phyloP scores from a whole-genome alignment of 768 basidiomycete genomes.

The Mycena floridula region DNA sequence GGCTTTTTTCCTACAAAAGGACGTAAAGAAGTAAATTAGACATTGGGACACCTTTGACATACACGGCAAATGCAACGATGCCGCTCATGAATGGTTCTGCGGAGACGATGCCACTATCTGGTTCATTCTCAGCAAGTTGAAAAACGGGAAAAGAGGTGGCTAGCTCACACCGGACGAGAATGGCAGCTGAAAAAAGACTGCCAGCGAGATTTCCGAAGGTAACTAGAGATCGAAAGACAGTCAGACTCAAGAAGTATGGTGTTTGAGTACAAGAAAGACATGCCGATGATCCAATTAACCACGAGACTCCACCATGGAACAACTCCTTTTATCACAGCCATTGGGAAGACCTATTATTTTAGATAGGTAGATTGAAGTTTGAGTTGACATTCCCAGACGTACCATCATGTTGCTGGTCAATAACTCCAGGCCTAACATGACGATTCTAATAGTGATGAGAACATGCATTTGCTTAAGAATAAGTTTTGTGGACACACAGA shows the following conservation, averaged over 20 bases:
- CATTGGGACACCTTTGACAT: not conserved
- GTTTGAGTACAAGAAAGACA: conserved; percentile 6
- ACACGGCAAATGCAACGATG: conserved; percentile 53
- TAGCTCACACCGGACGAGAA: conserved; percentile 57
- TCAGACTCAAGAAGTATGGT: not conserved
- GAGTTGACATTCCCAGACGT: conserved; percentile 1
- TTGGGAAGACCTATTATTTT: conserved; percentile 56
- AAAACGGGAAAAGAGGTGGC: too few relatives aligned
- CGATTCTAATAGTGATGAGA: conserved; percentile 51
- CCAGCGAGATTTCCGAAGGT: conserved; percentile 65
- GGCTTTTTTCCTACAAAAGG: conserved; percentile 50
- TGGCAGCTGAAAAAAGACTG: conserved; percentile 62
- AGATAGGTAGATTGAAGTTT: not conserved
- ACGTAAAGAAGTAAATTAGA: not conserved
- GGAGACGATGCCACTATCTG: conserved; percentile 58
- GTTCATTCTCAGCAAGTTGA: conserved; percentile 2
- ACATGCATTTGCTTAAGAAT: not conserved
- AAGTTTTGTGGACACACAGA: conserved; percentile 53
- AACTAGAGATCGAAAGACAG: conserved; percentile 40
- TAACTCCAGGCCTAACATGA: conserved; percentile 63
- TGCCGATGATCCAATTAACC: conserved; percentile 66
- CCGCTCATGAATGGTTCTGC: conserved; percentile 50
- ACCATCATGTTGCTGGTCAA: conserved; percentile 78
- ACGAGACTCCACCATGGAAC: conserved; percentile 68
- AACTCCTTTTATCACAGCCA: conserved; percentile 54